A percentile compares a stretch with the other conserved stretches of the same genome.
phyloP scores from a whole-genome alignment of 2,329 filamentous ascomycete genomes.

The Neopestalotiopsis rosae region DNA sequence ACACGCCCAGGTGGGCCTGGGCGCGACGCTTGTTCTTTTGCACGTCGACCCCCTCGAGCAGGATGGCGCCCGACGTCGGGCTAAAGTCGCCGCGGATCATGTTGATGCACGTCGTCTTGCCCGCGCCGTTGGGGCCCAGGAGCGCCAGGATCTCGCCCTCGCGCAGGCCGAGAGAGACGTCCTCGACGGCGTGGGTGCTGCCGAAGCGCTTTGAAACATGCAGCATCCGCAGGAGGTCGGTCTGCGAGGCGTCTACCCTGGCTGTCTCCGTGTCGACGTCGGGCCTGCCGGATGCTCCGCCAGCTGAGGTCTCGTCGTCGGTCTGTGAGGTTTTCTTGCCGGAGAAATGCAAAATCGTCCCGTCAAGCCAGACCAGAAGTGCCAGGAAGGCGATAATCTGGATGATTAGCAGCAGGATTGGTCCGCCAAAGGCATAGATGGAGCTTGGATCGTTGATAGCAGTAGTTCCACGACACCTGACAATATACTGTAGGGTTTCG shows the following conservation, averaged over 20 bases:
- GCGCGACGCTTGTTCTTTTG: constrained; percentile 67
- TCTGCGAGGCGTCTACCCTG: constrained; percentile 33
- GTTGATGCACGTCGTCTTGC: constrained; percentile 75
- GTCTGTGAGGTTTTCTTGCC: constrained; percentile 23
- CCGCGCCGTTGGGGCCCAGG: constrained; percentile 78
- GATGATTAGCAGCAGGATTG: constrained; percentile 69
- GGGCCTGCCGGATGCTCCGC: constrained; percentile 23
- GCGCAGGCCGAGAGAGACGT: constrained; percentile 73
- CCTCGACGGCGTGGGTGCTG: constrained; percentile 68
- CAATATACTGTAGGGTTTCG: constrained; percentile 52
- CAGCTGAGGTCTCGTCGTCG: constrained; percentile 33
- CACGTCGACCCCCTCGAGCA: constrained; percentile 71
- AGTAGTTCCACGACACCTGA: constrained; percentile 58
- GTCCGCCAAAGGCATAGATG: constrained; percentile 69
- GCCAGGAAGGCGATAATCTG: constrained; percentile 65
- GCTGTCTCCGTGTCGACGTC: constrained; percentile 36
- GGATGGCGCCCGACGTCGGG: constrained; percentile 68
- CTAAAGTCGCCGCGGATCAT: constrained; percentile 76
- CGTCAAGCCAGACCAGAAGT: constrained; percentile 71
- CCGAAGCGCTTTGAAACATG: constrained; percentile 74
- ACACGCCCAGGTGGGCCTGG: constrained; percentile 71
- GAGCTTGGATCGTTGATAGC: constrained; percentile 55
- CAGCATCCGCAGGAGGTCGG: constrained; percentile 62
- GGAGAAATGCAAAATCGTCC: constrained; percentile 55
- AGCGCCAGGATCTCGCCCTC: constrained; percentile 75